A percentile compares a stretch with the other conserved stretches of the same genome.
Conservation (phyloP, 345 rosid genomes). For the Aquilaria malaccensis region DNA sequence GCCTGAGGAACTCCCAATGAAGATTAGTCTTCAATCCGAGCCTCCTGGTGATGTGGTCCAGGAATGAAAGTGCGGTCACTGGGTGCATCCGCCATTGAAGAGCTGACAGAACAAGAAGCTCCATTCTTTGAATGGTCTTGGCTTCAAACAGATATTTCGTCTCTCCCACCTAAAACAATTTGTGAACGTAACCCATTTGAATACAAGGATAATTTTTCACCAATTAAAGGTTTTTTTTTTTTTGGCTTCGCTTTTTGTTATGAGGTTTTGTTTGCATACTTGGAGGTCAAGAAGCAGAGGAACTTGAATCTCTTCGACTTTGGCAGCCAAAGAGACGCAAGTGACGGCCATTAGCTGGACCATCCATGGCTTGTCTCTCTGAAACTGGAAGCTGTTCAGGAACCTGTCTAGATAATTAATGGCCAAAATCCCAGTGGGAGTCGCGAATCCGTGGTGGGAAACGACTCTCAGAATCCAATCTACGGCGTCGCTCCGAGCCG, state of each 20-base stretch:
- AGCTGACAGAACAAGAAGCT: slow-evolving; percentile 1
- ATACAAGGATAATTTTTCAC: too few relatives aligned
- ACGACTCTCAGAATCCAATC: slow-evolving; percentile 28
- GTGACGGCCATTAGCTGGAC: slow-evolving; percentile 27
- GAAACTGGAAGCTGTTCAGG: slow-evolving; percentile 10
- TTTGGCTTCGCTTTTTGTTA: too few relatives aligned
- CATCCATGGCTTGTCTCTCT: slow-evolving; percentile 29
- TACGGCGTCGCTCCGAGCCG: not conserved
- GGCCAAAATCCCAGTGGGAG: slow-evolving; percentile 25
- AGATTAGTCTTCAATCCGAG: not conserved
- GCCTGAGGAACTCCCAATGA: slow-evolving; percentile 1
- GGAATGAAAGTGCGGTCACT: not conserved
- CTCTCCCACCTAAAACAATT: not conserved
- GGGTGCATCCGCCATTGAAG: slow-evolving; percentile 3
- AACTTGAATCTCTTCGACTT: slow-evolving; percentile 26
- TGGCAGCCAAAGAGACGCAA: slow-evolving; percentile 30
- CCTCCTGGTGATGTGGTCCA: not conserved
- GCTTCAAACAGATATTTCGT: not conserved
- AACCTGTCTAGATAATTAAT: slow-evolving; percentile 31
- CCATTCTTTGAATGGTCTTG: not conserved
- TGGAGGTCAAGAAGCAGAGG: slow-evolving; percentile 28
- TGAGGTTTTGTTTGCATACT: slow-evolving; percentile 1
- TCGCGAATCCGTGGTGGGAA: slow-evolving; percentile 17
- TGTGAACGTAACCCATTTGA: too few relatives aligned
- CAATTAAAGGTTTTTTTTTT: too few relatives aligned